Evolutionary conservation across 1,284 basidiomycete genomes (phyloP), one percentile per base, ranked within the genome.

Genomic region (Cronartium quercuum): DNA sequence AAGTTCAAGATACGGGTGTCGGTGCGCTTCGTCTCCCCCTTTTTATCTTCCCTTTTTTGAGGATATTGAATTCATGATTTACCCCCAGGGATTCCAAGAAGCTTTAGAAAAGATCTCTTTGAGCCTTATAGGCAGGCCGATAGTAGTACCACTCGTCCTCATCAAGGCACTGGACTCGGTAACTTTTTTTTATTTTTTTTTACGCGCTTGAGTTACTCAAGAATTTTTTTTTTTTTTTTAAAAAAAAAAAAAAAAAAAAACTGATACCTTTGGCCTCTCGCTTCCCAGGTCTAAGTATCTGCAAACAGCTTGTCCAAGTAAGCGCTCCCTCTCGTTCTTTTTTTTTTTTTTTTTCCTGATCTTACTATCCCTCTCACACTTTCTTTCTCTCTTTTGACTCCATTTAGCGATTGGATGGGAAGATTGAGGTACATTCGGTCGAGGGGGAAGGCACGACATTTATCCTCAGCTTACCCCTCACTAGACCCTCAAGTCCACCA

Each of bases 41-140:
- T 62, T 62, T 62, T 24, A 62, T 62, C 12, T 12, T 38, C 13
- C 35, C 24, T 35, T 58, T 34, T 41, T 21, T 18, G 21, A 7
- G 55, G 38, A 24, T 55, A 34, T 7, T 15, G 29, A 38, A 15
- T 24, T 2, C 2, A 57, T 24, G 10, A 57, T 47, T 44, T n/a
- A n/a, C 6, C 10, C n/a, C 44, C 44, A 71, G 69, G 69, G 12
- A 65, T 71, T 55, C 69, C 69, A 4, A 34, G 40, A 15, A 65
- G 37, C 42, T 71, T 71, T 63, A 71, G 62, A 62, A 76, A 71
- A 29, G 76, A 74, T 2, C 71, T 78, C 55, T 78, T 78, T 51
- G 71, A 76, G 51, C 77, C 77, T 44, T 78, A 77, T 61, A 70
- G 76, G 38, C 77, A 78, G 62, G 77, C 76, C 18, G 77, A 78